Base-by-base conservation (phyloP, 257 asterid genomes). In the Eustoma russellianum region DNA sequence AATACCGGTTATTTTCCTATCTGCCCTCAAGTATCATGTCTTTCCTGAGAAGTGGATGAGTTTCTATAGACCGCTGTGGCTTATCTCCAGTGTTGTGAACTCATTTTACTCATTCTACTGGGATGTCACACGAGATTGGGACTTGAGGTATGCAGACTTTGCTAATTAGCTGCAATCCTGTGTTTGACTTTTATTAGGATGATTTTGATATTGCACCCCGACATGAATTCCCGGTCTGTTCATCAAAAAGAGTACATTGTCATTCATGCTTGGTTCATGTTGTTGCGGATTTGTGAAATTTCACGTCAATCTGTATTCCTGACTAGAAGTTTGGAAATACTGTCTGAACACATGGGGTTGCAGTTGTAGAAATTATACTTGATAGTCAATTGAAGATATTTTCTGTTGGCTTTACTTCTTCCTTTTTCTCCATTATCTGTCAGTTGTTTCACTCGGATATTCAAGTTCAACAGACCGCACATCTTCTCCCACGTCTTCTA, bases 111-210 rank as follows among this genome's bases (percentile, higher is more conserved):
- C 99, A 6, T 92, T 92, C 80, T 88, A 92, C 76, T 92, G 97
- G 97, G 99, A 92, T 64, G 69, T 92, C 18, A 79, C 83, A 28
- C 74, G 95, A 48, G 99, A 88, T 58, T 92, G 99, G 99, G 99
- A 92, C 77, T 67, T 92, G 74, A 85, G 97, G 99, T 88, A 77
- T 53, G 72, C 33, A 53, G 14, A 13, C 34, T 30, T 28, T 7
- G 9, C 12, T 11, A 7, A 34, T 38, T n/a, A 17, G 45, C 17
- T 24, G 17, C 44, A 18, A 13, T 40, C 13, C 13, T 38, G 45
- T 15, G 13, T 50, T 53, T 9, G n/a, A 53, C 8, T n/a, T 7
- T 9, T 14, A 9, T 6, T 34, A 9, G 13, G 11, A 9, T 14
- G 16, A 2, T 8, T 33, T 33, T 3, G 5, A 7, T 14, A 33